phyloP scores from a whole-genome alignment of 2,329 filamentous ascomycete genomes.

The Emericellopsis cladophorae region DNA sequence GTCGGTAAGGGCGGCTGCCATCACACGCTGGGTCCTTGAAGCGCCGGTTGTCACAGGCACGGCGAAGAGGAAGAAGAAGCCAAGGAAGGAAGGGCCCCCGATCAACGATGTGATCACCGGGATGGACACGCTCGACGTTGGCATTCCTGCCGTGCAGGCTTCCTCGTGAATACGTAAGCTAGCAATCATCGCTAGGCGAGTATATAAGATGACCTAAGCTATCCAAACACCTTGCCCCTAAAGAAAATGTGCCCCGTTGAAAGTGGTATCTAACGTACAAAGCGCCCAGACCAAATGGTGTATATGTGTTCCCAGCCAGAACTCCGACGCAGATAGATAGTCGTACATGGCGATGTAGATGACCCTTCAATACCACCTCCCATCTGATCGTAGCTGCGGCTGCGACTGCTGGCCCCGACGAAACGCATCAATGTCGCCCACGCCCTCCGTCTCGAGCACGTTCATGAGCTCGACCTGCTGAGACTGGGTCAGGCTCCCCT shows the following conservation, averaged over 20 bases:
- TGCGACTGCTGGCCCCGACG: too few species aligned
- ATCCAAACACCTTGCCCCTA: too few species aligned
- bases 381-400: conserved; percentile 6
- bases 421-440: conserved; percentile 49
- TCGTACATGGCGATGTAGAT: too few species aligned
- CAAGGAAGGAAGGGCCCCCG: conserved; percentile 9
- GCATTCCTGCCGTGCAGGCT: too few species aligned
- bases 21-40: conserved; percentile 57
- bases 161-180: too few species aligned
- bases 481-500: conserved; percentile 62
- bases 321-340: too few species aligned
- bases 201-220: too few species aligned
- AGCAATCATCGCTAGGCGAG: too few species aligned
- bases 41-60: conserved; percentile 30
- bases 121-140: background rate
- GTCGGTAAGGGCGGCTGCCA: conserved; percentile 55
- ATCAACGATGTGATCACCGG: background rate
- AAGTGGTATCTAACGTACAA: too few species aligned
- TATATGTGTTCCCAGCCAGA: too few species aligned
- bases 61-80: conserved; percentile 24
- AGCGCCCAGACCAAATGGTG: too few species aligned
- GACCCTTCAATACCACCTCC: conserved; percentile 16
- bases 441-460: conserved; percentile 57
- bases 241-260: too few species aligned
- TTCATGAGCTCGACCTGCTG: conserved; percentile 78